These are phyloP conservation scores for Coemansia javaensis DNA, from an alignment of 192 early-diverging fungal genomes.

Conservation along the genomic window DNA sequence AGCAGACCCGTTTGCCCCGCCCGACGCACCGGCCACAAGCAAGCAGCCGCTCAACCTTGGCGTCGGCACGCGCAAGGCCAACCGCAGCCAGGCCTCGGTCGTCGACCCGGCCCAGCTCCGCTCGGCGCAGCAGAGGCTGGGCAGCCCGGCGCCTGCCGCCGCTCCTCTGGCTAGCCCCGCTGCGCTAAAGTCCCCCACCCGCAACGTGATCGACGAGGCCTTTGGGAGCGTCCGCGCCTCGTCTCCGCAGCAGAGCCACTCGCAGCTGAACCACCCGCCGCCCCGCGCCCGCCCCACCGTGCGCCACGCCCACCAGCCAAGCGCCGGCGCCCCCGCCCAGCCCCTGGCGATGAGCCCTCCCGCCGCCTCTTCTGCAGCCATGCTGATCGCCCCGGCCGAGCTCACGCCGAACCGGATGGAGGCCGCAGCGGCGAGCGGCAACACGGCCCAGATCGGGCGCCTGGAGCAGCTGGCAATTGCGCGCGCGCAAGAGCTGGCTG, in stretches of 20 bases:
- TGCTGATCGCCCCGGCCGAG: background rate
- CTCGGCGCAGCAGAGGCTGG: constrained; percentile 34
- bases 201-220: constrained; percentile 26
- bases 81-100: constrained; percentile 21
- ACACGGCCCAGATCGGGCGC: constrained; percentile 36
- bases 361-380: too few relatives aligned
- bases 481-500: constrained; percentile 38
- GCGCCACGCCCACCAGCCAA: constrained; percentile 6
- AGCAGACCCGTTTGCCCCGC: constrained; percentile 4
- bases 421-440: constrained; percentile 40
- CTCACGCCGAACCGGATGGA: constrained; percentile 39
- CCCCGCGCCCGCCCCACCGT: constrained; percentile 29
- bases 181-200: constrained; percentile 3
- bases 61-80: constrained; percentile 22
- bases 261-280: constrained; percentile 7
- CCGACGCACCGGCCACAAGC: background rate
- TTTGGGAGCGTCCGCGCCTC: constrained; percentile 5
- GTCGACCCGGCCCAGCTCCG: constrained; percentile 48
- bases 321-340: background rate
- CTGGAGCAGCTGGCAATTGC: constrained; percentile 40
- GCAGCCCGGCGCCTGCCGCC: constrained; percentile 8
- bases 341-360: too few relatives aligned
- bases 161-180: background rate
- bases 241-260: constrained; percentile 1
- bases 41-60: constrained; percentile 42